These are phyloP conservation scores for Leccinum solheimii DNA, from an alignment of 1,284 basidiomycete genomes.

Conservation along the genomic window DNA sequence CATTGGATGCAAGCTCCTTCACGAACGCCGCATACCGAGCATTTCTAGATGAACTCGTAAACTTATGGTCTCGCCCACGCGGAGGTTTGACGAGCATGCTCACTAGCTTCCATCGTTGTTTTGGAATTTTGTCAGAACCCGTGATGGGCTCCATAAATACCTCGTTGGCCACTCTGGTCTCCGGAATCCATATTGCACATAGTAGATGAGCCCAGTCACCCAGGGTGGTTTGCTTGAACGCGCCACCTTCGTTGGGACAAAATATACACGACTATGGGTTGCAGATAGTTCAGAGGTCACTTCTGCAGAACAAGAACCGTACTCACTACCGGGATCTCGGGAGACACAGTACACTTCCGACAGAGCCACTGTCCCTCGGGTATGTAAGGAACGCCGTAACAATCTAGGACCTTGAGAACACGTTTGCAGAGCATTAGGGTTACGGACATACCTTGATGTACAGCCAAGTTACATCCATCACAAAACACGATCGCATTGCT, in stretches of 20 bases:
- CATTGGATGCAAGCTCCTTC: constrained; percentile 98
- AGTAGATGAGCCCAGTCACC: constrained; percentile 97
- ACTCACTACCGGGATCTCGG: constrained; percentile 91
- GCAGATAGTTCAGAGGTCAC: background rate
- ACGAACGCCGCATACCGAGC: constrained; percentile 80
- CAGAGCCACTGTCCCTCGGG: constrained; percentile 99
- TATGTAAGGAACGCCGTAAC: constrained; percentile 99
- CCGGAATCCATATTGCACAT: constrained; percentile 98
- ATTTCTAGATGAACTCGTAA: constrained; percentile 54
- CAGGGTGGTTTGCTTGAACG: constrained; percentile 32
- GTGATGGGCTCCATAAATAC: constrained; percentile 99
- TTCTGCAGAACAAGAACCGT: background rate
- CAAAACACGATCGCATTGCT: constrained; percentile 96
- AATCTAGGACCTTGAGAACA: constrained; percentile 59
- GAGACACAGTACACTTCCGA: constrained; percentile 97
- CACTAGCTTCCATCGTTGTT: constrained; percentile 92
- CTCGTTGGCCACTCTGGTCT: constrained; percentile 91
- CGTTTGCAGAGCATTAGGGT: background rate
- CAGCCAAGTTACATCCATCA: constrained; percentile 93
- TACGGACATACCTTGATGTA: constrained; percentile 82
- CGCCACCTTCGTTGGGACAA: too few species aligned
- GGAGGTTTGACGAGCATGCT: constrained; percentile 32
- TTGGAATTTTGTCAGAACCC: constrained; percentile 85
- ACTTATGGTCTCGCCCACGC: constrained; percentile 2
- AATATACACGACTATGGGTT: too few species aligned